Base-by-base conservation (phyloP, 2,329 filamentous ascomycete species). In the Fusarium begoniae region DNA sequence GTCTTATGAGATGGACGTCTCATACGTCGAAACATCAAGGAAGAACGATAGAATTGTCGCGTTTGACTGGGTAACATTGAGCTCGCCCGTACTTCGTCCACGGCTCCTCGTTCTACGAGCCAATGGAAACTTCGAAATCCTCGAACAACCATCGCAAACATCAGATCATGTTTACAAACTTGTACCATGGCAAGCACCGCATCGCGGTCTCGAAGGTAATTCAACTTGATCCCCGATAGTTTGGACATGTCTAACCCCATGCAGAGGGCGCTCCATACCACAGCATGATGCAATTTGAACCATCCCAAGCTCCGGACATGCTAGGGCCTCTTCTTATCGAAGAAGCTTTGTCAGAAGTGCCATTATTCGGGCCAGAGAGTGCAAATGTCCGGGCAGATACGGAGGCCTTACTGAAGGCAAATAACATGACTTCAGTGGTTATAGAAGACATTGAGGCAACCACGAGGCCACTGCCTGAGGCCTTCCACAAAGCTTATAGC, bases 41-140 rank as follows among this genome's bases (percentile, higher is more conserved):
- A 87, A 88, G 79, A 85, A 87, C 74, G 88, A 91, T 63, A 86
- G 89, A 26, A 91, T 92, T 38, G 89, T 92, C 13, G 92, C 90
- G 1, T 92, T 92, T 79, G 90, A 92, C 78, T 92, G 90, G 90
- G 83, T 92, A 15, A 91, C 88, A 8, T 83, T 91, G 53, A 84
- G 87, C 17, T 89, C 88, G 8, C 84, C 88, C 8, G 85, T 86
- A 20, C 77, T 91, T 55, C 86, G 86, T 30, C 89, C 90, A 37
- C 85, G 90, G n/a, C 82, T 90, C 44, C 79, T 92, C 30, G 89
- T 90, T 4, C 80, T 92, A 32, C 85, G 90, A 32, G 89, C 89
- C 40, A 91, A 88, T 70, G 90, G 90, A 24, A 84, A 83, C 20
- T 90, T 91, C 77, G 89, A 90, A 37, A 89, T 92, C 24, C 79